These are phyloP conservation scores for Paspalum vaginatum DNA, from an alignment of 176 grass and related monocot genomes.

Conservation along the genomic window DNA sequence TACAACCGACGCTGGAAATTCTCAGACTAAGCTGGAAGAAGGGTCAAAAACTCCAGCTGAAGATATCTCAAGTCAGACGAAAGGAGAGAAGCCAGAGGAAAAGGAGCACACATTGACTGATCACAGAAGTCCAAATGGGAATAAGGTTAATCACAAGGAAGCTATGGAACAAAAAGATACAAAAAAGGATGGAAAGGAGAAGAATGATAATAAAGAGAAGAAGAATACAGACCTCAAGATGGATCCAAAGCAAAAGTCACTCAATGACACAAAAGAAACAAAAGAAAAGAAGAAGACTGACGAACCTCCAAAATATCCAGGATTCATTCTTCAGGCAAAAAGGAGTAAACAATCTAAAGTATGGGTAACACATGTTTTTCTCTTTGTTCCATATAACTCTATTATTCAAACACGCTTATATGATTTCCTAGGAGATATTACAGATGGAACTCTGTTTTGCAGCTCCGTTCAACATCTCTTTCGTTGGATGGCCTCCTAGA, in stretches of 20 bases:
- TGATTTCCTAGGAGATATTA: conserved; percentile 30
- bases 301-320: conserved; percentile 87
- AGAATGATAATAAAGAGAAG: conserved; percentile 70
- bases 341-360: conserved; percentile 86
- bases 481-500: conserved; percentile 93
- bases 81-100: conserved; percentile 46
- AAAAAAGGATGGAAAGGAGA: conserved; percentile 54
- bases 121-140: conserved; percentile 14
- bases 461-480: conserved; percentile 80
- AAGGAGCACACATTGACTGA: conserved; percentile 35
- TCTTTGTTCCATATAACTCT: conserved; percentile 24
- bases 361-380: conserved; percentile 36
- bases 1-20: conserved; percentile 22
- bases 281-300: conserved; percentile 72
- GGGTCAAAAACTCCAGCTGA: conserved; percentile 46
- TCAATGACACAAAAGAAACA: conserved; percentile 56
- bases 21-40: conserved; percentile 52
- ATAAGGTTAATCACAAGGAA: conserved; percentile 50
- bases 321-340: conserved; percentile 80
- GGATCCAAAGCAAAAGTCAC: conserved; percentile 60
- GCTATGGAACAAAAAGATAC: conserved; percentile 47
- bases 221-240: conserved; percentile 56
- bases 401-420: not conserved
- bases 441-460: conserved; percentile 31
- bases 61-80: conserved; percentile 51